Evolutionary conservation across 352 stramenopile species (phyloP).

Genomic region (Hyaloperonospora brassicae): DNA sequence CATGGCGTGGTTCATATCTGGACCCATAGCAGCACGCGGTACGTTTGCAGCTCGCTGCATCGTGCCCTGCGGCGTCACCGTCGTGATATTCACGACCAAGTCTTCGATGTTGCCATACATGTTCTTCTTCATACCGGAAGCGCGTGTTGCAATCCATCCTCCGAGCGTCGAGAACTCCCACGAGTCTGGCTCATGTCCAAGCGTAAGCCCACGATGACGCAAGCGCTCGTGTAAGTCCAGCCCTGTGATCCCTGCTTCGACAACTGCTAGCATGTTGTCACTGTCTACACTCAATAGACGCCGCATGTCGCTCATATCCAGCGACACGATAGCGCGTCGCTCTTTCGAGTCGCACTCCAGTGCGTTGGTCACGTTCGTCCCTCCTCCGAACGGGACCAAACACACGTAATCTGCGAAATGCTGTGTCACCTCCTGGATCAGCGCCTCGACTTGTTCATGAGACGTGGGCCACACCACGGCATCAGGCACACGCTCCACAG

Average conservation of each 20-base stretch:
- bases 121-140: conserved; percentile 93
- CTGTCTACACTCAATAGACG: conserved; percentile 57
- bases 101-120: conserved; percentile 94
- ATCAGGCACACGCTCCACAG: conserved; percentile 78
- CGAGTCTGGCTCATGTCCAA: conserved; percentile 90
- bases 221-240: conserved; percentile 85
- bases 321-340: conserved; percentile 85
- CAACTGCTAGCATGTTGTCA: conserved; percentile 78
- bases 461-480: conserved; percentile 84
- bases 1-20: conserved; percentile 83
- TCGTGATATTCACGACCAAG: conserved; percentile 80
- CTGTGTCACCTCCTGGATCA: conserved; percentile 72
- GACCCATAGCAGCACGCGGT: conserved; percentile 79
- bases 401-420: conserved; percentile 56
- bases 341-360: conserved; percentile 58
- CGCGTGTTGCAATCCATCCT: conserved; percentile 88
- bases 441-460: conserved; percentile 69
- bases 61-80: conserved; percentile 57
- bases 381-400: conserved; percentile 91
- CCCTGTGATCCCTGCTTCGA: conserved; percentile 90
- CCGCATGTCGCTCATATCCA: conserved; percentile 91
- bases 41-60: conserved; percentile 44
- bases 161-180: conserved; percentile 91
- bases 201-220: conserved; percentile 73
- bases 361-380: conserved; percentile 84